Evolutionary conservation across 768 basidiomycete species (phyloP), one percentile per base, ranked within the genome.

Genomic region (Lyophyllum semitale): DNA sequence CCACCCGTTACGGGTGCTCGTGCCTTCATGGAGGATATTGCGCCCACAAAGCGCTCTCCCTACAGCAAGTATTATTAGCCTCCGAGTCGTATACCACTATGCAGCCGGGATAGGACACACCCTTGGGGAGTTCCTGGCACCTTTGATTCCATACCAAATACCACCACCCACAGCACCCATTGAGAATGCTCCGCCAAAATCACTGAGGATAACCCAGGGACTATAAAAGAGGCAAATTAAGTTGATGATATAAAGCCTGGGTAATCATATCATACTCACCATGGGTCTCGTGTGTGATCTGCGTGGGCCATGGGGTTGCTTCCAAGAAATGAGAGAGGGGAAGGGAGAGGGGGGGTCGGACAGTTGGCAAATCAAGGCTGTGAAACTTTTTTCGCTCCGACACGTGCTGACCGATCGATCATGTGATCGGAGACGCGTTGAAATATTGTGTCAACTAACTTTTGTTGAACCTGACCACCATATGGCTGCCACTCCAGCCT

Each of bases 101-200:
- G 27, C 5, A 37, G 50, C 17, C 8, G 29, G 17, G 2, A 46
- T 12, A 25, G 22, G 8, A 32, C 89, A 51, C 66, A 95, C 95
- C 70, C 91, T 81, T 54, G 96, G 96, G 57, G 94, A 96, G 74
- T 98, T 98, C 65, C 96, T 83, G 7, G 95, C 94, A 56, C 96
- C 96, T 76, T 98, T 98, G 63, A 98, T 94, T 53, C 95, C 93
- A 74, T 98, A 95, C 96, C 96, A 98, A 67, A 98, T 93, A 60
- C 91, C 94, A 66, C 96, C 96, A 65, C 96, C 96, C 52, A 98
- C 88, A 32, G 95, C 93, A 70, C 95, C 95, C 95, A 98, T 98
- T 17, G 95, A 85, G 73, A 97, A 96, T 12, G 95, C 95, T 58
- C 94, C 95, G 57, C 96, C 95, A 73, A 95, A 96, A 78, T 98